Evolutionary conservation across 164 flowering plant species (phyloP).

Genomic region (Brasenia schreberi): DNA sequence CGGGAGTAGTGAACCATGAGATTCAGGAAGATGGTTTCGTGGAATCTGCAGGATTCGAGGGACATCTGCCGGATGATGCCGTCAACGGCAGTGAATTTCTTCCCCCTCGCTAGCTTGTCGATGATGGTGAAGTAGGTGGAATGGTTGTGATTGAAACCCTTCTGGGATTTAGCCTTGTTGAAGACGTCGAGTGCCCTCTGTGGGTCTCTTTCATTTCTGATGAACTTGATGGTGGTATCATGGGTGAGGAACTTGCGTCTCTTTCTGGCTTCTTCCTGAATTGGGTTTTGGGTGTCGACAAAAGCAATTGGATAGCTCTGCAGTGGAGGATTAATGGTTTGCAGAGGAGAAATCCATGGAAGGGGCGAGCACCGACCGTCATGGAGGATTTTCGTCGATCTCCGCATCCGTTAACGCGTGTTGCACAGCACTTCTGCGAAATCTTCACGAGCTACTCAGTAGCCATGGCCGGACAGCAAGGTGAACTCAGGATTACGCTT

Average conservation of each 20-base stretch:
- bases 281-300: constrained; percentile 9
- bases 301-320: constrained; percentile 8
- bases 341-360: constrained; percentile 64
- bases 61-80: constrained; percentile 66
- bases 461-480: no score
- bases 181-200: constrained; percentile 69
- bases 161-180: constrained; percentile 51
- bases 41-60: constrained; percentile 72
- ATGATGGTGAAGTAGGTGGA: constrained; percentile 58
- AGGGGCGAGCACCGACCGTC: constrained; percentile 18
- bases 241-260: constrained; percentile 44
- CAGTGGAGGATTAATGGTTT: constrained; percentile 25
- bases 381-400: neutral
- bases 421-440: no score
- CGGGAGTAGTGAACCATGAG: constrained; percentile 74
- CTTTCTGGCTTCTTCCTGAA: neutral
- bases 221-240: constrained; percentile 39
- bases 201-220: constrained; percentile 58
- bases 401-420: neutral
- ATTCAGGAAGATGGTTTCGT: constrained; percentile 65
- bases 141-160: constrained; percentile 74
- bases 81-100: constrained; percentile 63
- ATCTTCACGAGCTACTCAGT: no score
- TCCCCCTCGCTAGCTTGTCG: constrained; percentile 51
- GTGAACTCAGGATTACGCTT: no score